phyloP scores from a whole-genome alignment of 345 rosid genomes.

The Carallia brachiata region DNA sequence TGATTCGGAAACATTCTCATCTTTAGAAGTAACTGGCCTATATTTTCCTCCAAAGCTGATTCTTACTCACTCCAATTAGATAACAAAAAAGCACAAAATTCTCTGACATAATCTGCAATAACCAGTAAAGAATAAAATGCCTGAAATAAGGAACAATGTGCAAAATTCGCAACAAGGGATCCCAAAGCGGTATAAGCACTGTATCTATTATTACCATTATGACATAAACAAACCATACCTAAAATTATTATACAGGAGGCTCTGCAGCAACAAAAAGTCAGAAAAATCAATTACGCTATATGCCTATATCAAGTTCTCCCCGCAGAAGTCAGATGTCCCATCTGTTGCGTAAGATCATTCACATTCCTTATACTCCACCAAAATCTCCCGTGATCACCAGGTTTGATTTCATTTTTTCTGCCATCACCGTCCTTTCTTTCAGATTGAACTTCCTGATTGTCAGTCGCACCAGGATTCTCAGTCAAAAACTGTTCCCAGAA shows the following conservation, averaged over 20 bases:
- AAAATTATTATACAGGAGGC: slow-evolving; percentile 12
- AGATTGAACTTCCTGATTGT: slow-evolving; percentile 68
- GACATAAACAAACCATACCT: slow-evolving; percentile 17
- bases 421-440: slow-evolving; percentile 61
- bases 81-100: neutral
- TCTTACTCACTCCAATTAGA: neutral
- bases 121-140: neutral
- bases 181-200: neutral
- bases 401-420: slow-evolving; percentile 38
- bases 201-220: slow-evolving; percentile 5
- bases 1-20: neutral
- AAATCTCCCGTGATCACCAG: slow-evolving; percentile 46
- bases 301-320: slow-evolving; percentile 55
- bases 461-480: slow-evolving; percentile 83
- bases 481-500: slow-evolving; percentile 98
- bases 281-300: slow-evolving; percentile 18
- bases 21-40: neutral
- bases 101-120: neutral
- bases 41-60: neutral
- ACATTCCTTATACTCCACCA: slow-evolving; percentile 70
- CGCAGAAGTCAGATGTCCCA: slow-evolving; percentile 79
- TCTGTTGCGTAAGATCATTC: slow-evolving; percentile 74
- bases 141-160: neutral
- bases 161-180: neutral
- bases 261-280: slow-evolving; percentile 5